Evolutionary conservation across 106 monocot species (phyloP), one percentile per base, ranked within the genome.

Genomic region (Dendrobium huoshanense): DNA sequence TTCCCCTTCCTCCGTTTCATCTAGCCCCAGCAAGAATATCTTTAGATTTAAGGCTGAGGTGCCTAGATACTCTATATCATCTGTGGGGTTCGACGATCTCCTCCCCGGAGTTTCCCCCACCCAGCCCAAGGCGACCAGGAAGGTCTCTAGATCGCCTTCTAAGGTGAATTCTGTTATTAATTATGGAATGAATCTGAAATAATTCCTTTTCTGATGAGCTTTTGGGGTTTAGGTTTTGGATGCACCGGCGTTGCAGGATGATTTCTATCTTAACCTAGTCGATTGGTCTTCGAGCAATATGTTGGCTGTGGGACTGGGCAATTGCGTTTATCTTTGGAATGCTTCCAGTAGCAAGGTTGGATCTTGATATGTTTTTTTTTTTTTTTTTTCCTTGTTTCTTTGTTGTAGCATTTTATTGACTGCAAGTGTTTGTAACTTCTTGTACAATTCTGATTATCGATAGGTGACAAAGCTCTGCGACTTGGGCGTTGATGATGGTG

Each of bases 261-360:
- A 98, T 88, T 98, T 95, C 83, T 98, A 98, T 82, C 80, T 94
- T 79, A 98, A 98, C 78, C 94, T 98, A 16, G 97, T 98, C 16
- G 97, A 98, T 79, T 98, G 97, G 97, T 95, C 94, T 7, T 82
- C 92, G 11, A 83, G 92, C 65, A 98, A 98, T 88, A 84, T 98
- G 79, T 49, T 98, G 59, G 92, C 94, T 4, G 94, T 98, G 47
- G 94, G 92, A n/a, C 70, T 98, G 82, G 97, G 97, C 24, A 95
- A 92, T 85, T 92, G 91, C 44, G 97, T 98, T 41, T 98, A 98
- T 84, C 83, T 98, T n/a, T 98, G 97, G 97, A 98, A 95, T 91
- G 97, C 92, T 24, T 98, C 92, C 82, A 98, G 94, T 72, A 92
- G 97, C 87, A 97, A 94, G 94, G 97, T 90, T 33, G 67, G 65